Evolutionary conservation across 257 asterid genomes (phyloP).

Genomic region (Solanum piurae): DNA sequence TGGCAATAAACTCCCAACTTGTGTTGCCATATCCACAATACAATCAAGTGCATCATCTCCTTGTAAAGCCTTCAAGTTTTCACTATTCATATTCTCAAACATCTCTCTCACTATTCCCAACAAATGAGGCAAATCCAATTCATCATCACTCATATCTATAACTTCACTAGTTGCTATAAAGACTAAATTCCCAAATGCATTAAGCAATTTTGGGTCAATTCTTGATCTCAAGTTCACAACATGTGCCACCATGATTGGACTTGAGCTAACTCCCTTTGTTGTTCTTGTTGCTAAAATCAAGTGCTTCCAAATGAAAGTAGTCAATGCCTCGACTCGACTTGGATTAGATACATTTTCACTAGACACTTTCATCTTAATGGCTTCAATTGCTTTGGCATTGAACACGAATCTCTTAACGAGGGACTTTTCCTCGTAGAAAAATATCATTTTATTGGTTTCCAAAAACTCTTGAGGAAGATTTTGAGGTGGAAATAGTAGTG

Average conservation of each 20-base stretch:
- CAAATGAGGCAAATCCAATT: background rate
- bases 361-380: background rate
- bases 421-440: background rate
- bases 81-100: background rate
- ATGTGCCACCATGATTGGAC: background rate
- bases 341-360: background rate
- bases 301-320: background rate
- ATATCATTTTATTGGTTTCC: background rate
- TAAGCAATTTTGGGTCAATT: background rate
- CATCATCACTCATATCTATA: background rate
- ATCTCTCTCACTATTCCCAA: background rate
- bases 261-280: background rate
- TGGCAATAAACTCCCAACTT: background rate
- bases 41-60: background rate
- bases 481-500: background rate
- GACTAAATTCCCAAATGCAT: background rate
- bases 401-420: background rate
- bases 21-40: background rate
- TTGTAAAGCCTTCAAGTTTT: background rate
- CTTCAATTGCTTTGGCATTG: background rate
- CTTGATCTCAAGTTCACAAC: background rate
- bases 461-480: background rate
- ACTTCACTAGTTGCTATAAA: background rate
- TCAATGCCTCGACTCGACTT: background rate
- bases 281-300: background rate